These are phyloP conservation scores for Kokia cookei DNA, from an alignment of 441 rosid genomes.

Conservation along the genomic window DNA sequence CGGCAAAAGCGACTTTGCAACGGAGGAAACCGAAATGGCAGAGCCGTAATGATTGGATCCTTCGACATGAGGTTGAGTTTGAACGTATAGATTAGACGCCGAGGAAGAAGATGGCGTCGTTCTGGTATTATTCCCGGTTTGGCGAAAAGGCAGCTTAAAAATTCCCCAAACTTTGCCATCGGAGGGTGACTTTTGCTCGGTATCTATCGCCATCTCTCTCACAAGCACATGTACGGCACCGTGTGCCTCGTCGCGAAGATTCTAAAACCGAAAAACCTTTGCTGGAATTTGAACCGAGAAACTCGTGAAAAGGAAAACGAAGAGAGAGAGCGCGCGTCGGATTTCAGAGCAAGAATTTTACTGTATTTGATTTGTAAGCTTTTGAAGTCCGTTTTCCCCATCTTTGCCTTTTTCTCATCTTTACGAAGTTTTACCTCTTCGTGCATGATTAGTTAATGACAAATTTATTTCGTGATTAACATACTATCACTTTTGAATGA, in stretches of 20 bases:
- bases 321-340: slow-evolving; percentile 27
- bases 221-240: slow-evolving; percentile 9
- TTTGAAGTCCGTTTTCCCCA: slow-evolving; percentile 9
- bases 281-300: background rate
- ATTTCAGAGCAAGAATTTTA: slow-evolving; percentile 1
- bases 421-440: background rate
- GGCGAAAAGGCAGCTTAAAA: slow-evolving; percentile 70
- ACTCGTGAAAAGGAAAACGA: slow-evolving; percentile 44
- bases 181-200: slow-evolving; percentile 44
- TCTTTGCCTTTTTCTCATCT: background rate
- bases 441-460: background rate
- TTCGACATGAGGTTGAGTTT: slow-evolving; percentile 34
- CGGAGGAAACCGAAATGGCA: slow-evolving; percentile 58
- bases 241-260: background rate
- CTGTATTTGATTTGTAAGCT: slow-evolving; percentile 12
- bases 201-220: slow-evolving; percentile 46
- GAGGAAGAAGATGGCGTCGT: slow-evolving; percentile 34
- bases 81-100: slow-evolving; percentile 31
- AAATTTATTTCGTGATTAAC: background rate
- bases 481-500: background rate
- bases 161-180: slow-evolving; percentile 76
- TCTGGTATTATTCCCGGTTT: slow-evolving; percentile 26
- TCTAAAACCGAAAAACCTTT: background rate
- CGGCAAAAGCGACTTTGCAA: slow-evolving; percentile 78
- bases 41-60: slow-evolving; percentile 55